Evolutionary conservation across 352 stramenopile genomes (phyloP), one percentile per base, ranked within the genome.

Genomic region (Globisporangium lucens): DNA sequence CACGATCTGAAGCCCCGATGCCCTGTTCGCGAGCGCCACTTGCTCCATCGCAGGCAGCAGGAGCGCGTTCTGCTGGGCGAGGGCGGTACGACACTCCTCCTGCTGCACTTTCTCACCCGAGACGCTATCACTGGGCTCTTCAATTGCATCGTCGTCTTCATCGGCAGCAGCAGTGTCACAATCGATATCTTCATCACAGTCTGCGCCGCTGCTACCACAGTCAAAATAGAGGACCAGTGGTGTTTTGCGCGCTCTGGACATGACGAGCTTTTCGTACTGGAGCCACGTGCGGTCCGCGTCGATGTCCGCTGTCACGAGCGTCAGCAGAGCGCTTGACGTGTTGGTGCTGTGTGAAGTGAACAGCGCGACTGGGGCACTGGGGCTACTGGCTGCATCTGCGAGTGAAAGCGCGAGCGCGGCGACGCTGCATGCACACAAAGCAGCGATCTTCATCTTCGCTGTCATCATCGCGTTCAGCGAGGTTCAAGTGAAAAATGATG

Each of bases 1-100:
- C 12, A 82, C 67, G 49, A 85, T 63, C 3, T 64, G 70, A 0
- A 62, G 63, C 4, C 20, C 27, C 1, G 43, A 51, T 15, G 24
- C 38, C 15, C 22, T 24, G 22, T 55, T 53, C 36, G 35, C 17
- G 5, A 27, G 35, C 30, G 60, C 60, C 15, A 56, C 22, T 10
- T 12, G 7, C 6, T 46, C 30, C 20, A 66, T 30, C 15, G 60
- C 46, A 13, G 2, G 27, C 46, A 35, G 46, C 41, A 66, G 29
- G 17, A 49, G 46, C 29, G 43, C 60, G 47, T 56, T 58, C 5
- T 47, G 46, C 47, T 59, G 46, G 20, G 30, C 35, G n/a, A 46
- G 20, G 2, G 29, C 22, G 17, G n/a, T n/a, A 24, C 22, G 10
- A 36, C 55, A 68, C 22, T 47, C 35, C 22, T 47, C 35, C 12